Conservation (phyloP, 2,329 filamentous ascomycete genomes). For the Talaromyces amestolkiae region DNA sequence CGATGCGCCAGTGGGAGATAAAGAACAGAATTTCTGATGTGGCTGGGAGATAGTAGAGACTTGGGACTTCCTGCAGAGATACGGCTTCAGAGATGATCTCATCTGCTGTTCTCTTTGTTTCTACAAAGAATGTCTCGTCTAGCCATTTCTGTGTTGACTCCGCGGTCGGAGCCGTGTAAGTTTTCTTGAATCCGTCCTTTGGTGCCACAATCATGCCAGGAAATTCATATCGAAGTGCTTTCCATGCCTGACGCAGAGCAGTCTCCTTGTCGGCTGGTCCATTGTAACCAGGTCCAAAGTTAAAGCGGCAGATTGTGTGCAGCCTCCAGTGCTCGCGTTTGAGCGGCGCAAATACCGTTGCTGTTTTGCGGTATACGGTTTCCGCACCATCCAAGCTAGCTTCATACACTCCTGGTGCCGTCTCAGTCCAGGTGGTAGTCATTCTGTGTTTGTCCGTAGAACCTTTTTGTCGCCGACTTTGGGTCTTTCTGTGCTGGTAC, state of each 20-base stretch:
- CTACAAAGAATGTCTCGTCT: slow-evolving; percentile 18
- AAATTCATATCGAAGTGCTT: slow-evolving; percentile 19
- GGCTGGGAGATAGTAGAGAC: slow-evolving; percentile 15
- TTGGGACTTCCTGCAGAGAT: slow-evolving; percentile 16
- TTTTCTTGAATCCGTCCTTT: slow-evolving; percentile 9
- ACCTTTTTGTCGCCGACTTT: neutral
- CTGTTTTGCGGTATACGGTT: slow-evolving; percentile 12
- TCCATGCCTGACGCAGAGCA: slow-evolving; percentile 19
- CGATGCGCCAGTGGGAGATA: slow-evolving; percentile 22
- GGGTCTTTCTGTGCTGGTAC: neutral
- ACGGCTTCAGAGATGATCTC: slow-evolving; percentile 14
- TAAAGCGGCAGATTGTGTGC: slow-evolving; percentile 17
- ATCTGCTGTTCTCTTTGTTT: slow-evolving; percentile 14
- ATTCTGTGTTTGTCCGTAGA: neutral
- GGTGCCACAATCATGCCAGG: slow-evolving; percentile 15
- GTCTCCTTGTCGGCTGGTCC: neutral
- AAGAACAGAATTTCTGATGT: slow-evolving; percentile 21
- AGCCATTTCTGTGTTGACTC: slow-evolving; percentile 13
- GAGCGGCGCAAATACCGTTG: slow-evolving; percentile 2
- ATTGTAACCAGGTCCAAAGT: slow-evolving; percentile 9
- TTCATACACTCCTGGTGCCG: neutral
- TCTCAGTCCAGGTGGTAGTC: neutral
- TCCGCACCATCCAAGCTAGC: slow-evolving; percentile 28
- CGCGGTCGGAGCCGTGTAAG: slow-evolving; percentile 15
- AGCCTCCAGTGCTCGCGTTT: slow-evolving; percentile 18